Conservation (phyloP, 345 rosid species). For the Citrus inodora region DNA sequence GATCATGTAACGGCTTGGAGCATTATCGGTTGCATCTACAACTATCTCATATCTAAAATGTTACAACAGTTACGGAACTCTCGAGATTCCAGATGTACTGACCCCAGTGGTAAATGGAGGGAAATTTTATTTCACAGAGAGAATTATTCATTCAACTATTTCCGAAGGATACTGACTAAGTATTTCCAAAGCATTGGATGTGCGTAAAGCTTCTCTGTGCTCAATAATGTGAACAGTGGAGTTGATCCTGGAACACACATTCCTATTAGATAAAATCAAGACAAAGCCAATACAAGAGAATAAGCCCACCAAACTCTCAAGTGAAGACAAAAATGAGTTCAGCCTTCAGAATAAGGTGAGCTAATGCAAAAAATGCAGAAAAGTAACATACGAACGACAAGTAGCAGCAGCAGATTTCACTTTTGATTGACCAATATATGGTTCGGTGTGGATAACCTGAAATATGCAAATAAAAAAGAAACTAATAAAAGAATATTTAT, state of each 20-base stretch:
- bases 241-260: constrained; percentile 56
- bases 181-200: constrained; percentile 88
- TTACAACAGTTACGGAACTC: constrained; percentile 37
- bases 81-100: background rate
- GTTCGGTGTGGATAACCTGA: constrained; percentile 94
- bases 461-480: background rate
- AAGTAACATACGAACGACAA: constrained; percentile 66
- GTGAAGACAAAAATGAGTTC: background rate
- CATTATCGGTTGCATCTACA: constrained; percentile 93
- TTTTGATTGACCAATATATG: constrained; percentile 81
- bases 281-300: background rate
- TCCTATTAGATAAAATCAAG: constrained; percentile 4
- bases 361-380: background rate
- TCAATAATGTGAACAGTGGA: constrained; percentile 68
- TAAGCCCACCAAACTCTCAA: background rate
- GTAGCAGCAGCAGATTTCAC: constrained; percentile 90
- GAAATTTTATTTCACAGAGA: background rate
- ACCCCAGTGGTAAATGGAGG: background rate
- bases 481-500: background rate
- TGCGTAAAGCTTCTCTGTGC: constrained; percentile 71
- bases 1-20: constrained; percentile 97
- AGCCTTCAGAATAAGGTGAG: background rate
- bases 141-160: background rate
- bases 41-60: constrained; percentile 68
- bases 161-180: constrained; percentile 78